Evolutionary conservation across 2,329 filamentous ascomycete genomes (phyloP).

Genomic region (Botryotinia convoluta): DNA sequence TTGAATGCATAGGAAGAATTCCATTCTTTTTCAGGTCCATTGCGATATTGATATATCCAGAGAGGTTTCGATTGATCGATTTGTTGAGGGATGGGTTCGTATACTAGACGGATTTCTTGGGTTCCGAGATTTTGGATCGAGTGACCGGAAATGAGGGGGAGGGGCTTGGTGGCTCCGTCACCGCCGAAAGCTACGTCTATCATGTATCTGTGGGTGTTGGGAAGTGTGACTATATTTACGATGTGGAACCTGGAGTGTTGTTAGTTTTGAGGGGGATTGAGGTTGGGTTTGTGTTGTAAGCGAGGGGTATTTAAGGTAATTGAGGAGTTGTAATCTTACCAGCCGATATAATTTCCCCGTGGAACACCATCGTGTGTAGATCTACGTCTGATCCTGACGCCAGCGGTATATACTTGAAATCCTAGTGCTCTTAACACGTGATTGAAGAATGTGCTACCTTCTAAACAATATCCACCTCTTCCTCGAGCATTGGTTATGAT

Average conservation of each 20-base stretch:
- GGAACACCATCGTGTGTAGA: constrained; percentile 27
- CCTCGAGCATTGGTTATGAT: constrained; percentile 35
- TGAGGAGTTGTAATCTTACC: constrained; percentile 23
- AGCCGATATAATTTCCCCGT: constrained; percentile 31
- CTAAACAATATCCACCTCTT: constrained; percentile 61
- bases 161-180: constrained; percentile 56
- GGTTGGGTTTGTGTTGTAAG: background rate
- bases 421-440: constrained; percentile 52
- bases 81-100: constrained; percentile 48
- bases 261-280: background rate
- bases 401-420: constrained; percentile 54
- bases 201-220: constrained; percentile 49
- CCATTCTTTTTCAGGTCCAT: constrained; percentile 51
- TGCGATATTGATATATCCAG: constrained; percentile 64
- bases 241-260: constrained; percentile 50
- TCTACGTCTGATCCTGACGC: constrained; percentile 38
- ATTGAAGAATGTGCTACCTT: constrained; percentile 54
- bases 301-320: background rate
- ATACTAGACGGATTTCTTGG: constrained; percentile 54
- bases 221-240: constrained; percentile 55
- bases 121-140: constrained; percentile 46
- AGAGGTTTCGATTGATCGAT: constrained; percentile 45
- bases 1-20: constrained; percentile 62
- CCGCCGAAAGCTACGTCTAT: constrained; percentile 65
- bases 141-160: constrained; percentile 48